Evolutionary conservation across 148 eudicot genomes (phyloP).

Genomic region (Persicaria maculosa): DNA sequence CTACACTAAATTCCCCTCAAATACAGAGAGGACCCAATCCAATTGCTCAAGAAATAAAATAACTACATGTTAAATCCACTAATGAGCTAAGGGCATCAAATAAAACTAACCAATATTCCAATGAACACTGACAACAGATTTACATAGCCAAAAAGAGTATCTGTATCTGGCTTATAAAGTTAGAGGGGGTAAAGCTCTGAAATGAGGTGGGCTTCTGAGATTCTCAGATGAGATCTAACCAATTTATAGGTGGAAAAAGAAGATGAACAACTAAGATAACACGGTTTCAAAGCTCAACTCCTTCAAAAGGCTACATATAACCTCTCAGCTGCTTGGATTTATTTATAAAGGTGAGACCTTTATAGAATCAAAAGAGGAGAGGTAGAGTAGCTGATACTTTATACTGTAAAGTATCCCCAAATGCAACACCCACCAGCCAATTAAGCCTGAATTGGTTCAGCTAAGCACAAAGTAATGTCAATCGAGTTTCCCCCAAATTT

Average conservation of each 20-base stretch:
- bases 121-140: background rate
- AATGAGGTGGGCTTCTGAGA: background rate
- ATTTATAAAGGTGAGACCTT: background rate
- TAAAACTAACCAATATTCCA: background rate
- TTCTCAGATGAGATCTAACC: constrained; percentile 8
- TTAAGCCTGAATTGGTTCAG: constrained; percentile 11
- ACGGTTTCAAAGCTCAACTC: constrained; percentile 3
- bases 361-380: constrained; percentile 4
- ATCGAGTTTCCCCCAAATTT: constrained; percentile 35
- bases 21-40: constrained; percentile 17
- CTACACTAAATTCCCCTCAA: constrained; percentile 10
- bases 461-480: constrained; percentile 17
- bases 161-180: background rate
- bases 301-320: constrained; percentile 3
- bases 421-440: constrained; percentile 1
- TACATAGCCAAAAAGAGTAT: background rate
- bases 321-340: background rate
- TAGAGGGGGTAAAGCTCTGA: background rate
- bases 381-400: background rate
- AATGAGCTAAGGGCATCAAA: background rate
- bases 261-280: constrained; percentile 2
- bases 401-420: background rate
- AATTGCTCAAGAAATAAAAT: constrained; percentile 12
- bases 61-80: constrained; percentile 9
- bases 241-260: background rate